Conservation (phyloP, 2,329 filamentous ascomycete species). For the Septoria linicola region DNA sequence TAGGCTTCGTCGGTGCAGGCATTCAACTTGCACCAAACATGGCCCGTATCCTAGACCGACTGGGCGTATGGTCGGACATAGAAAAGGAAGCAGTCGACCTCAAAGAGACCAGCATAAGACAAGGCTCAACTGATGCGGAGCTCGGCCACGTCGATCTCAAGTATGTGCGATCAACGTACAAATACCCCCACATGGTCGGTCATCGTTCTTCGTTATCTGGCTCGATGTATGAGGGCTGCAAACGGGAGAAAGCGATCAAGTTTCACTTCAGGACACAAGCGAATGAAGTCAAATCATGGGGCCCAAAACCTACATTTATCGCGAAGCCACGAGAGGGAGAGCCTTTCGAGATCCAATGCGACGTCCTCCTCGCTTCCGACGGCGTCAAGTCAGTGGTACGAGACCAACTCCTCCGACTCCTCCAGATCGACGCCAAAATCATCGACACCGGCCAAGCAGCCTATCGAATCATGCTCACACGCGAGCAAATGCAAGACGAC, state of each 20-base stretch:
- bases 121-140: conserved; percentile 68
- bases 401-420: conserved; percentile 54
- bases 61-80: conserved; percentile 72
- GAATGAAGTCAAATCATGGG: conserved; percentile 58
- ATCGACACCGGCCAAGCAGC: conserved; percentile 73
- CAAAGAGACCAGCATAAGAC: conserved; percentile 68
- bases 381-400: conserved; percentile 51
- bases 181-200: conserved; percentile 76
- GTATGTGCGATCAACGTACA: conserved; percentile 67
- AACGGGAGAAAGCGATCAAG: conserved; percentile 59
- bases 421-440: conserved; percentile 55
- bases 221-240: conserved; percentile 69
- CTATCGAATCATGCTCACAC: conserved; percentile 74
- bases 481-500: conserved; percentile 65
- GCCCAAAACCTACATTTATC: conserved; percentile 60
- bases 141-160: conserved; percentile 68
- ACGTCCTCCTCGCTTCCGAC: conserved; percentile 49
- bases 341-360: conserved; percentile 53
- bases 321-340: conserved; percentile 57
- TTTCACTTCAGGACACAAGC: conserved; percentile 67
- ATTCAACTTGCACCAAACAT: conserved; percentile 85
- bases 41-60: conserved; percentile 68
- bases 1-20: conserved; percentile 80
- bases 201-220: conserved; percentile 71
- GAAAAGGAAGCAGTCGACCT: conserved; percentile 69